Conservation (phyloP, 768 basidiomycete species). For the Leccinum variicolor region DNA sequence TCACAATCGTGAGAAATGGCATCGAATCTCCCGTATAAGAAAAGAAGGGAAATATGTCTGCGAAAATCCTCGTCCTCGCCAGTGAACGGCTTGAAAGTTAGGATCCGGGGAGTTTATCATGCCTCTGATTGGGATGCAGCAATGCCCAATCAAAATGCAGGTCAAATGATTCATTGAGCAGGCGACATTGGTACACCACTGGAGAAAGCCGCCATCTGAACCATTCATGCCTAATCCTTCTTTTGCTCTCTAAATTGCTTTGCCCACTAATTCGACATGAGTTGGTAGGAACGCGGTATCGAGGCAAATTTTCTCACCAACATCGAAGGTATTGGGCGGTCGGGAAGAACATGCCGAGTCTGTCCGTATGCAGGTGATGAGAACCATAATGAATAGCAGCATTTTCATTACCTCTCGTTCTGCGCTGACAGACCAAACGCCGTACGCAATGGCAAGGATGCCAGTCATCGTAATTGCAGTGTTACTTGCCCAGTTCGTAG, state of each 20-base stretch:
- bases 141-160: not conserved
- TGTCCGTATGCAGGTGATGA: slow-evolving; percentile 27
- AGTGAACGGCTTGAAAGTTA: not conserved
- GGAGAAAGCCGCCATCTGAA: not conserved
- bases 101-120: not conserved
- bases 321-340: slow-evolving; percentile 76
- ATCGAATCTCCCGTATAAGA: not conserved
- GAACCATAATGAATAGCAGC: not conserved
- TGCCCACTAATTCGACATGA: slow-evolving; percentile 40
- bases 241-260: slow-evolving; percentile 42
- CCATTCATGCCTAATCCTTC: slow-evolving; percentile 11
- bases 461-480: slow-evolving; percentile 72
- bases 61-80: not conserved
- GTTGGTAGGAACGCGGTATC: not conserved
- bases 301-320: slow-evolving; percentile 43
- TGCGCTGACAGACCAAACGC: slow-evolving; percentile 70
- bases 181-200: not conserved
- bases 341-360: slow-evolving; percentile 59
- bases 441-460: slow-evolving; percentile 63
- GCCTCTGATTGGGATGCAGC: not conserved
- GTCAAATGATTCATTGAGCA: not conserved
- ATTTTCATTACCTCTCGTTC: slow-evolving; percentile 60
- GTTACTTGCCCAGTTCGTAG: slow-evolving; percentile 85
- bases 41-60: not conserved
- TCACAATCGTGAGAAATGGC: not conserved